These are phyloP conservation scores for Ceratopteris richardii DNA, from an alignment of 75 land plant genomes.

Conservation along the genomic window DNA sequence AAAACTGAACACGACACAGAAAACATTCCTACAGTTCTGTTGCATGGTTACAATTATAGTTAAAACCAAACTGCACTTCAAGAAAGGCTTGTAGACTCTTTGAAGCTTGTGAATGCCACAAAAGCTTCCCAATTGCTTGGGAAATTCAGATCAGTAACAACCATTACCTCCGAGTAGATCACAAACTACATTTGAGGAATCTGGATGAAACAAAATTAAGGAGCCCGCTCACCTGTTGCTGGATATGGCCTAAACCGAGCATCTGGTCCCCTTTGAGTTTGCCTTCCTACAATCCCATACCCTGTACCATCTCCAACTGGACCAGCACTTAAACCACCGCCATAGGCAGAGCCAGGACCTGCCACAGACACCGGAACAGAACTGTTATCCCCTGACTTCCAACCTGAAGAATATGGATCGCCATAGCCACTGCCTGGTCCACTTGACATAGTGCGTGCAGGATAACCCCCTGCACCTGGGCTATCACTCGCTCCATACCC, in stretches of 20 bases:
- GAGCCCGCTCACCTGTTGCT: constrained; percentile 28
- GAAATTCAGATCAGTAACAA: too few species aligned
- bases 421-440: constrained; percentile 12
- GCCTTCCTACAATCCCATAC: constrained; percentile 12
- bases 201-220: too few species aligned
- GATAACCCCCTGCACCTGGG: not conserved
- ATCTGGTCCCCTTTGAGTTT: constrained; percentile 10
- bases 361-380: constrained; percentile 14
- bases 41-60: too few species aligned
- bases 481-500: constrained; percentile 7
- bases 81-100: too few species aligned
- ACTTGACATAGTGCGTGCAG: not conserved
- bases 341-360: not conserved
- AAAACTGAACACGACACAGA: too few species aligned
- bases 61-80: too few species aligned
- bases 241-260: constrained; percentile 18
- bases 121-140: too few species aligned
- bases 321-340: constrained; percentile 17
- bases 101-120: too few species aligned
- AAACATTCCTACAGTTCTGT: too few species aligned
- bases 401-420: constrained; percentile 11
- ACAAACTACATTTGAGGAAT: too few species aligned
- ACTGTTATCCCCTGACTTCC: constrained; percentile 17
- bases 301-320: constrained; percentile 7
- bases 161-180: too few species aligned